Base-by-base conservation (phyloP, 2,329 filamentous ascomycete genomes). In the Periconia sp. region DNA sequence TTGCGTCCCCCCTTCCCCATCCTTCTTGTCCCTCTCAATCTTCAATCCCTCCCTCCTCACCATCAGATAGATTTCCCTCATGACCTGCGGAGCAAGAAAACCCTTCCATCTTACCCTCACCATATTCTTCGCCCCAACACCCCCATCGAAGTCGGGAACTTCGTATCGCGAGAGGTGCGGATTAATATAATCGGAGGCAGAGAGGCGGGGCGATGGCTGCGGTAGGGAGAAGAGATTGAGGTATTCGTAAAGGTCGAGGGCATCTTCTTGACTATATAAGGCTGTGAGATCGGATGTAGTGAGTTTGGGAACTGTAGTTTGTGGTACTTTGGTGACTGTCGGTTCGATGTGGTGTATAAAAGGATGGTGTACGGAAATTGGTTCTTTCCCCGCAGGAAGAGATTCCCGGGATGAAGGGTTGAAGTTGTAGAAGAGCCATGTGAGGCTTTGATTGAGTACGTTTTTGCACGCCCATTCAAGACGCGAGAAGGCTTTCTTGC, bases 401-500 rank as follows among this genome's bases (percentile, higher is more conserved):
- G 55, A 66, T 66, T 60, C 48, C 6, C 22, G 35, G 0, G 43
- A 52, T 5, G 46, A 43, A 5, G 55, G 50, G 43, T 56, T 57
- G 36, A 85, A 66, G 57, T 91, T 86, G 59, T 79, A 86, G 57
- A 94, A 92, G 0, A 97, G 73, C 91, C 92, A 96, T 1, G 82
- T 82, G 16, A 86, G 60, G 1, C 85, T 82, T 31, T 78, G 71
- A 35, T 79, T 82, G 16, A 96, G 75, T 16, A 89, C 89, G 50
- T 90, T 89, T 57, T 86, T 85, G 66, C 85, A 90, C 11, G 90
- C 89, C 77, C 88, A 88, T 5, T 86, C 67, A 11, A 96, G 74
- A 32, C 89, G 78, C 50, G 92, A 86, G 59, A 95, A 96, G 0
- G 85, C 87, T 52, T 87, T 91, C 66, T 90, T 94, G 3, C 91